Percentiles rank a stretch among this genome's conserved stretches.
These are phyloP conservation scores for Avena sativa DNA, from an alignment of 176 grass and related monocot species.

Conservation along the genomic window DNA sequence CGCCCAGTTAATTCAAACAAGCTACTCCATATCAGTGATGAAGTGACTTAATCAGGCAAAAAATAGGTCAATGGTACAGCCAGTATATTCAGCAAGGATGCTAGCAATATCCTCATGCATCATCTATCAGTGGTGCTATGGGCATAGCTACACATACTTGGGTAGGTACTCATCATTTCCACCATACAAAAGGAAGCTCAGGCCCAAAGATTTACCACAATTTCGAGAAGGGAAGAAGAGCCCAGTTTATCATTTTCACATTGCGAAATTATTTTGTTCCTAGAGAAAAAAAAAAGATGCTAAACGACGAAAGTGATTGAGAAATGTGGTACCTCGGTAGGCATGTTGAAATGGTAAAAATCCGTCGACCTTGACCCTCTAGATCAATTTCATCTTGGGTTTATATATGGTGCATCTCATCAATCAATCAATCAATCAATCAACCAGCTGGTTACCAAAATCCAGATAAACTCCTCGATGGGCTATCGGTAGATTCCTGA, in stretches of 20 bases:
- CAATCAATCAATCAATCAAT: not conserved
- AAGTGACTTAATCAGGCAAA: not conserved
- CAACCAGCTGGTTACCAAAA: not conserved
- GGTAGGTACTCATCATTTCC: not conserved
- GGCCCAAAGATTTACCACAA: not conserved
- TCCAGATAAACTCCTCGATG: not conserved
- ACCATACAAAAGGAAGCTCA: not conserved
- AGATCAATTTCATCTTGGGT: not conserved
- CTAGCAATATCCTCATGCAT: not conserved
- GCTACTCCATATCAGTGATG: not conserved
- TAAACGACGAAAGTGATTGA: too few relatives aligned
- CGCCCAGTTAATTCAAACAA: not conserved
- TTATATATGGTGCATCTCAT: not conserved
- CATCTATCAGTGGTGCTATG: not conserved
- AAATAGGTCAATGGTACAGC: not conserved
- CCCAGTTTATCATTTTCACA: not conserved
- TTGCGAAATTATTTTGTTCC: not conserved
- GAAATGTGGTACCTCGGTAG: not conserved
- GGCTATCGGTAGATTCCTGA: too few relatives aligned
- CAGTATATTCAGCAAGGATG: not conserved
- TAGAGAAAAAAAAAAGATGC: too few relatives aligned
- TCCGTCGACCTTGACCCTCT: not conserved
- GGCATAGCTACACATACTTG: not conserved
- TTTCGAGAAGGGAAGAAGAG: not conserved
- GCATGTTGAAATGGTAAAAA: not conserved